These are phyloP conservation scores for Candida fluviatilis DNA, from an alignment of 805 yeast genomes.

Conservation along the genomic window DNA sequence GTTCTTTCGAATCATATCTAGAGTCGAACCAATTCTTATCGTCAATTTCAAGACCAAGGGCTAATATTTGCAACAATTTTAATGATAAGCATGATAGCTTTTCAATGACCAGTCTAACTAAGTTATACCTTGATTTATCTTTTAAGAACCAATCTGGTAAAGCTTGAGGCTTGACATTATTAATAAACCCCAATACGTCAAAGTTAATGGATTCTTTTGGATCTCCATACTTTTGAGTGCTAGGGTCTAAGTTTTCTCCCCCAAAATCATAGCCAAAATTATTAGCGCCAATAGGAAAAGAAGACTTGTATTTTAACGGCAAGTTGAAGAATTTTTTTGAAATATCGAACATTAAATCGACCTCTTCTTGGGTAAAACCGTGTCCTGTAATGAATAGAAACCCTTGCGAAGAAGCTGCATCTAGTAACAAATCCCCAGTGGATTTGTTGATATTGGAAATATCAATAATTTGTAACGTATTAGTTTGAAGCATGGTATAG, in stretches of 20 bases:
- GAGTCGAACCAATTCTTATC: slow-evolving; percentile 59
- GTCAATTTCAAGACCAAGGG: slow-evolving; percentile 56
- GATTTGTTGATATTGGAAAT: slow-evolving; percentile 37
- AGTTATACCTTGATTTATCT: slow-evolving; percentile 33
- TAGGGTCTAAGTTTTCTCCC: slow-evolving; percentile 46
- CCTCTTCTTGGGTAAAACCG: slow-evolving; percentile 51
- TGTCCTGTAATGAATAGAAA: slow-evolving; percentile 67
- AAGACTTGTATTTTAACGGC: slow-evolving; percentile 48
- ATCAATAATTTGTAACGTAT: slow-evolving; percentile 55
- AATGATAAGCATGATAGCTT: slow-evolving; percentile 49
- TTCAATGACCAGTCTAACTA: slow-evolving; percentile 29
- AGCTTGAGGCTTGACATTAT: slow-evolving; percentile 36
- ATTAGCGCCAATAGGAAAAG: slow-evolving; percentile 45
- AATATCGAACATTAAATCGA: slow-evolving; percentile 42
- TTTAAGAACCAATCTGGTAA: slow-evolving; percentile 49
- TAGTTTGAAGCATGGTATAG: slow-evolving; percentile 10
- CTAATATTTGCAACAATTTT: slow-evolving; percentile 50
- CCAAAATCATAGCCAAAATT: slow-evolving; percentile 59
- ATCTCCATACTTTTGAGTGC: slow-evolving; percentile 37
- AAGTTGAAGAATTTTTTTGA: slow-evolving; percentile 48
- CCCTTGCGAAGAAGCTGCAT: slow-evolving; percentile 61
- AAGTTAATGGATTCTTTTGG: slow-evolving; percentile 71
- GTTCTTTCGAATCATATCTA: slow-evolving; percentile 49
- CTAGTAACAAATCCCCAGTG: slow-evolving; percentile 48
- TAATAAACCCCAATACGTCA: slow-evolving; percentile 45